A percentile compares a stretch with the other conserved stretches of the same genome.
These are phyloP conservation scores for Scheffersomyces spartinae DNA, from an alignment of 805 yeast genomes.

Conservation along the genomic window DNA sequence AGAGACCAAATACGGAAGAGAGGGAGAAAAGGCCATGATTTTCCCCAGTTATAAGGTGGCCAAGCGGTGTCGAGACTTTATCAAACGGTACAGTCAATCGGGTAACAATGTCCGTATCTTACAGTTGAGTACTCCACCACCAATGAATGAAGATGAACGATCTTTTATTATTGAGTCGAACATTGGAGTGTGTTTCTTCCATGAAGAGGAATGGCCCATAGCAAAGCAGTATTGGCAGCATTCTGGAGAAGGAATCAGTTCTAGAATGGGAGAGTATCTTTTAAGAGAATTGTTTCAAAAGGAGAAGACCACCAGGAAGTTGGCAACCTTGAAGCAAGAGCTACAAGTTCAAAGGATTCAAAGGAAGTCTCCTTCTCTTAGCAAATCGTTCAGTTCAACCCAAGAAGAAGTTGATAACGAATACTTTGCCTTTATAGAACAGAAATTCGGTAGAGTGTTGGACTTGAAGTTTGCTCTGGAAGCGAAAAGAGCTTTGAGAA, in stretches of 20 bases:
- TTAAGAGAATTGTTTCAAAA: conserved; percentile 40
- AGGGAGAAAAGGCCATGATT: conserved; percentile 61
- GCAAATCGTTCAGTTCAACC: conserved; percentile 11
- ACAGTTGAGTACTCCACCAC: conserved; percentile 63
- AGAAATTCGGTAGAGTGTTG: conserved; percentile 81
- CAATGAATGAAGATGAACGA: conserved; percentile 46
- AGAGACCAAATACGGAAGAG: conserved; percentile 65
- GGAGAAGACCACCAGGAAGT: conserved; percentile 5
- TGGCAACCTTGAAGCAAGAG: conserved; percentile 16
- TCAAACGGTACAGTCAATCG: conserved; percentile 31
- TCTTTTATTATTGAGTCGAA: conserved; percentile 52
- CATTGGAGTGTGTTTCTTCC: conserved; percentile 73
- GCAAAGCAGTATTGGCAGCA: conserved; percentile 95
- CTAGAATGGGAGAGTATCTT: conserved; percentile 80
- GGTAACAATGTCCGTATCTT: conserved; percentile 41
- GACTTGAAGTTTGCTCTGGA: conserved; percentile 65
- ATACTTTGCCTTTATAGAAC: conserved; percentile 63
- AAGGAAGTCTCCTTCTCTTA: conserved; percentile 19
- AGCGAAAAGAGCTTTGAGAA: conserved; percentile 64
- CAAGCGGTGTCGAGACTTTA: conserved; percentile 73
- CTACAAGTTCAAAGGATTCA: conserved; percentile 23
- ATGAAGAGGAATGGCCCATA: conserved; percentile 40
- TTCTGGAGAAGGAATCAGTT: conserved; percentile 92
- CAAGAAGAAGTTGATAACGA: conserved; percentile 34
- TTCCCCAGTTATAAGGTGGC: conserved; percentile 76